Evolutionary conservation across 1,284 basidiomycete genomes (phyloP).

Genomic region (Pascua sp.): DNA sequence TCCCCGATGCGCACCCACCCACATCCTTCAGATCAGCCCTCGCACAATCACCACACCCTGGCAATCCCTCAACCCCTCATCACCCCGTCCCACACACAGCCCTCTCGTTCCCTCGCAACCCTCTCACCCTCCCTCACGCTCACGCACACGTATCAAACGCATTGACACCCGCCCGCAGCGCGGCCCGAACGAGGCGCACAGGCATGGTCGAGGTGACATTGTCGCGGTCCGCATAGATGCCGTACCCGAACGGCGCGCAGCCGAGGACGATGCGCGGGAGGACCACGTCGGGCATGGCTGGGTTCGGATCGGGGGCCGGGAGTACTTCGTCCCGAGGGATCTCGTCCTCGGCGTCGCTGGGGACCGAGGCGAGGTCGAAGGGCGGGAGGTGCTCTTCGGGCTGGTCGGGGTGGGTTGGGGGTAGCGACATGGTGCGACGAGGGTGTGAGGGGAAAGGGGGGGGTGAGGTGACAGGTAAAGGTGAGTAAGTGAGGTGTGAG

Average conservation of each 20-base stretch:
- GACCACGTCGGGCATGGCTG: not conserved
- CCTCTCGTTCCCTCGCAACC: too few species aligned
- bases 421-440: conserved; percentile 9
- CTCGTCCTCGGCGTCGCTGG: conserved; percentile 25
- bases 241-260: conserved; percentile 65
- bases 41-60: too few species aligned
- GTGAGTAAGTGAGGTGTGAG: too few species aligned
- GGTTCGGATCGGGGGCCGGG: conserved; percentile 5
- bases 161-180: conserved; percentile 78
- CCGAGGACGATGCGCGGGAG: conserved; percentile 62
- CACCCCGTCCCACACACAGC: not conserved
- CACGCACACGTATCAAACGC: conserved; percentile 75
- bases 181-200: conserved; percentile 68
- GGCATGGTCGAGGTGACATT: conserved; percentile 61
- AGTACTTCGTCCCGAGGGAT: conserved; percentile 23
- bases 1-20: too few species aligned
- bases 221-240: conserved; percentile 66
- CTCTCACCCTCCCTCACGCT: not conserved
- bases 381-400: conserved; percentile 32
- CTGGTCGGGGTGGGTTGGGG: conserved; percentile 34
- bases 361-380: conserved; percentile 16
- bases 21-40: too few species aligned
- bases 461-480: too few species aligned
- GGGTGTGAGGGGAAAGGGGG: too few species aligned
- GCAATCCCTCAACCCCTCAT: not conserved